A percentile compares a stretch with the other conserved stretches of the same genome.
Evolutionary conservation across 2,329 filamentous ascomycete genomes (phyloP).

Genomic region (Clarireedia hainanense): DNA sequence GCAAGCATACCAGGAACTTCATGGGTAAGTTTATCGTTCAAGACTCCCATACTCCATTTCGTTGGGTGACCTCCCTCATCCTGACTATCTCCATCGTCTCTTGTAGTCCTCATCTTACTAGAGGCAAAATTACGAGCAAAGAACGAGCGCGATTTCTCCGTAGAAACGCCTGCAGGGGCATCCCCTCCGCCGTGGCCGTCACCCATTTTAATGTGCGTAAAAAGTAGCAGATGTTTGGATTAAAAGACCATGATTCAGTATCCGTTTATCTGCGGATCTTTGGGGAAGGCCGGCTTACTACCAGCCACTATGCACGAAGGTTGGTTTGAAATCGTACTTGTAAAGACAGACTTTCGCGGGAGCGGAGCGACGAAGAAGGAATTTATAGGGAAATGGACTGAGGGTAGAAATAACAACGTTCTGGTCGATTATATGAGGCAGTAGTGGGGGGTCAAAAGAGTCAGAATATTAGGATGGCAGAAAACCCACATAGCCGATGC

Average conservation of each 20-base stretch:
- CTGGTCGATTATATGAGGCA: background rate
- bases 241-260: background rate
- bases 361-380: background rate
- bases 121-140: slow-evolving; percentile 19
- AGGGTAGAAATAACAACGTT: background rate
- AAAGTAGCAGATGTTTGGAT: background rate
- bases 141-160: slow-evolving; percentile 16
- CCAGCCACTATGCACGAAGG: background rate
- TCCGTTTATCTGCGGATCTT: background rate
- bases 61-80: slow-evolving; percentile 22
- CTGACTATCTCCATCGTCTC: slow-evolving; percentile 7
- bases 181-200: background rate
- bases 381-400: background rate
- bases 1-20: slow-evolving; percentile 69
- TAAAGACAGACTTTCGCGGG: background rate
- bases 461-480: background rate
- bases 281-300: background rate
- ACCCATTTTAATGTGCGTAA: background rate
- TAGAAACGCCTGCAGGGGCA: background rate
- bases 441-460: background rate
- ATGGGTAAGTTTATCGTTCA: slow-evolving; percentile 73
- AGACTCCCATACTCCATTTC: slow-evolving; percentile 65
- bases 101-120: background rate
- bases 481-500: background rate
- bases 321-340: background rate